Conservation (phyloP, 2,329 filamentous ascomycete species). For the Clonostachys chloroleuca region DNA sequence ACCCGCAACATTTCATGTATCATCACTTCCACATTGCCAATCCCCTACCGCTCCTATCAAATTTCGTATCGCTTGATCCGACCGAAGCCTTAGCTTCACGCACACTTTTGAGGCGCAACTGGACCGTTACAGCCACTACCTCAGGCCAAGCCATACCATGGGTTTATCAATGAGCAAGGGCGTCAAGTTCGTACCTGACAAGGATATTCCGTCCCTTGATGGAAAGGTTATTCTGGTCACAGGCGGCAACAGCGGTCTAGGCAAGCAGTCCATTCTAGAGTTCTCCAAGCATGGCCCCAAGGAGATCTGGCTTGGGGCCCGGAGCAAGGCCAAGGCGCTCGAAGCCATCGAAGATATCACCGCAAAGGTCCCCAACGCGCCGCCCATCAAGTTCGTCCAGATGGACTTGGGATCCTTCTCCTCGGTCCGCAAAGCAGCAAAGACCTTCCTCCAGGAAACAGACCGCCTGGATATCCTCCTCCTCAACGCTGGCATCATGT, state of each 20-base stretch:
- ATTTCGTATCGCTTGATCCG: too few species aligned
- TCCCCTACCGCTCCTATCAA: too few species aligned
- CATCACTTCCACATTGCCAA: too few species aligned
- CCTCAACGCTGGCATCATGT: conserved; percentile 38
- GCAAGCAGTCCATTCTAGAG: conserved; percentile 35
- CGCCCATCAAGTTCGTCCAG: conserved; percentile 15
- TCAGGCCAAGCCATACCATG: too few species aligned
- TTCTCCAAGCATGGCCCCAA: conserved; percentile 3
- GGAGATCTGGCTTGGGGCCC: conserved; percentile 9
- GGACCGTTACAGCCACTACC: too few species aligned
- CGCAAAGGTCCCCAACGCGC: conserved; percentile 24
- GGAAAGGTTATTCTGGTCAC: conserved; percentile 75
- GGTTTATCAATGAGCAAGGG: too few species aligned
- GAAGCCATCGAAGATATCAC: conserved; percentile 31
- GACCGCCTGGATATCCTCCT: conserved; percentile 33
- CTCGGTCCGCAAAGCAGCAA: conserved; percentile 30
- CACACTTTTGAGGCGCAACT: too few species aligned
- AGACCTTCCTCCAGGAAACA: conserved; percentile 21
- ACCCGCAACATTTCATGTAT: too few species aligned
- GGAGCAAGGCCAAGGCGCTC: conserved; percentile 42
- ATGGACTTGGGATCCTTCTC: conserved; percentile 38
- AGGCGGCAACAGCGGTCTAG: conserved; percentile 76
- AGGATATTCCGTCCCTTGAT: conserved; percentile 58
- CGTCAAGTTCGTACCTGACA: conserved; percentile 2
- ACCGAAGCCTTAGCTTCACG: too few species aligned